These are phyloP conservation scores for Trypanosoma avium DNA, from an alignment of 208 protist species.

Conservation along the genomic window DNA sequence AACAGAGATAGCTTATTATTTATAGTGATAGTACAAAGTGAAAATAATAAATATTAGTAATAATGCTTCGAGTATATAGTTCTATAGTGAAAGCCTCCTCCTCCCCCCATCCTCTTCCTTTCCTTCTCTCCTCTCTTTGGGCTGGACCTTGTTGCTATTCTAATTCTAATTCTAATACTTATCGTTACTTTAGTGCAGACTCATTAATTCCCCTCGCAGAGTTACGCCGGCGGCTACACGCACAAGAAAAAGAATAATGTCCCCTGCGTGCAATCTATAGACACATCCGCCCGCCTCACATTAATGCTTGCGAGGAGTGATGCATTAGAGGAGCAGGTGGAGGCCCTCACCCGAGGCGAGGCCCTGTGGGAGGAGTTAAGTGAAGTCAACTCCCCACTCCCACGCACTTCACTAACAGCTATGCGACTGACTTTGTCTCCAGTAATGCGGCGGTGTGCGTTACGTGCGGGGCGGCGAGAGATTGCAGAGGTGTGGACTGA, in stretches of 20 bases:
- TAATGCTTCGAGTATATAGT: too few relatives aligned
- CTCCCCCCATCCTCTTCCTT: too few relatives aligned
- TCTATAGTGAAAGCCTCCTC: too few relatives aligned
- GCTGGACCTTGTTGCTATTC: too few relatives aligned
- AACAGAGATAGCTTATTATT: too few relatives aligned
- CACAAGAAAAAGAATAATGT: conserved; percentile 17
- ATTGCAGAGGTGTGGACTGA: conserved; percentile 70
- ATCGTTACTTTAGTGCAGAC: conserved; percentile 16
- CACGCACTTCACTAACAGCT: conserved; percentile 51
- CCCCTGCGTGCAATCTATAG: conserved; percentile 41
- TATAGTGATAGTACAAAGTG: too few relatives aligned
- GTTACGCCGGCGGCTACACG: conserved; percentile 17
- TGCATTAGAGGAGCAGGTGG: conserved; percentile 45
- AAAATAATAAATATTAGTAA: too few relatives aligned
- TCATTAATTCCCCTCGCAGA: conserved; percentile 10
- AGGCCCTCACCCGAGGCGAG: conserved; percentile 71
- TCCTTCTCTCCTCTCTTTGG: too few relatives aligned
- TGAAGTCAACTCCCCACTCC: conserved; percentile 41
- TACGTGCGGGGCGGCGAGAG: conserved; percentile 37
- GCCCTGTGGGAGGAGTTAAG: conserved; percentile 66
- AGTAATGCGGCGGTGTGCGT: conserved; percentile 72
- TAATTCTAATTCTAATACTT: too few relatives aligned
- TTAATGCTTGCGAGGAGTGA: conserved; percentile 58
- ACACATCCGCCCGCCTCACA: conserved; percentile 67
- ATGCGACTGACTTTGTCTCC: conserved; percentile 70